These are phyloP conservation scores for Hermanozyma aechmeae DNA, from an alignment of 805 yeast species.

Conservation along the genomic window DNA sequence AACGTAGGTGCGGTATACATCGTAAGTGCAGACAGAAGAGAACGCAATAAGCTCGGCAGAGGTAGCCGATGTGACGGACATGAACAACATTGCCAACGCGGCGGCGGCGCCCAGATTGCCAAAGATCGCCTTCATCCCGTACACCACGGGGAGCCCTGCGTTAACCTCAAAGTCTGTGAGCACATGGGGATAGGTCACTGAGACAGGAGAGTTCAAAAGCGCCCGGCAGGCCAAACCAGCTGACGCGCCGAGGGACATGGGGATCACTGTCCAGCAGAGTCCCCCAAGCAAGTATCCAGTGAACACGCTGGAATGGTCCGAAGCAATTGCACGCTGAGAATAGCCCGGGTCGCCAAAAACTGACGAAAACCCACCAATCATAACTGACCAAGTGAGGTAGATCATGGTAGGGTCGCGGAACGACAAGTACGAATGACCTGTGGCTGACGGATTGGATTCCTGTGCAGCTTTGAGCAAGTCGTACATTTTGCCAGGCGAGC, in stretches of 20 bases:
- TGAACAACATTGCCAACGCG: conserved; percentile 28
- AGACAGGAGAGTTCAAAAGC: conserved; percentile 12
- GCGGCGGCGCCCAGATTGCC: conserved; percentile 36
- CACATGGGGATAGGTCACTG: conserved; percentile 4
- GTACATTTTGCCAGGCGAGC: conserved; percentile 36
- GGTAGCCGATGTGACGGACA: conserved; percentile 35
- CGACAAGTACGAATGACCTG: conserved; percentile 4
- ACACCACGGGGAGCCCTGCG: conserved; percentile 27
- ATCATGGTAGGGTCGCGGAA: conserved; percentile 9
- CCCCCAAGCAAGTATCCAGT: conserved; percentile 39
- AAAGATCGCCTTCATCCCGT: conserved; percentile 21
- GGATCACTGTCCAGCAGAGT: conserved; percentile 35
- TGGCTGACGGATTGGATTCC: conserved; percentile 1
- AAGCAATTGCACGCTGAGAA: conserved; percentile 35
- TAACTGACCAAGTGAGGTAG: conserved; percentile 22
- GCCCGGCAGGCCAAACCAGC: conserved; percentile 32
- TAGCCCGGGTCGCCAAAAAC: conserved; percentile 15
- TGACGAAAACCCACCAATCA: conserved; percentile 6
- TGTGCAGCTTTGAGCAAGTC: conserved; percentile 27
- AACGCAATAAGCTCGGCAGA: conserved; percentile 35
- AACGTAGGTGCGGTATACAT: conserved; percentile 29
- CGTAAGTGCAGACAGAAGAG: conserved; percentile 30
- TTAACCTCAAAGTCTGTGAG: conserved; percentile 1
- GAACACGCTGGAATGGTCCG: conserved; percentile 30
- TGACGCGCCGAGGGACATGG: conserved; percentile 19